Evolutionary conservation across 805 yeast species (phyloP), one percentile per base, ranked within the genome.

Genomic region (Wickerhamomyces mucosus): DNA sequence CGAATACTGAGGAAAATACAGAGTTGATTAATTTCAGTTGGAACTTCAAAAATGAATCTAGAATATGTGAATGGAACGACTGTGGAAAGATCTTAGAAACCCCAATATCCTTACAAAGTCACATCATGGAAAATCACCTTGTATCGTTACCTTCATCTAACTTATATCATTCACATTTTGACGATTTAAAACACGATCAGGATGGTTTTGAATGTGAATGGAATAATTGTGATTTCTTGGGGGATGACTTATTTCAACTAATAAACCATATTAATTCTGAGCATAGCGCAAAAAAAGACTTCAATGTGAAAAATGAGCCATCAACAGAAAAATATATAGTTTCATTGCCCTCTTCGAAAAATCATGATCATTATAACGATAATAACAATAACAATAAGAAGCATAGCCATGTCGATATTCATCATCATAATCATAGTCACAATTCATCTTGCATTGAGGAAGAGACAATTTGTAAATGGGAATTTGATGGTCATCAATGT

Each of bases 51-150:
- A 50, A 57, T 18, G 65, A 62, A 36, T 65, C 61, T 48, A 28
- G 73, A 45, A 26, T 55, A 26, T 82, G 94, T 53, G 69, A 73
- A 48, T 83, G 94, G 94, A 74, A 72, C 29, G 62, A 69, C 35
- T 83, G 94, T 50, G 51, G 53, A 9, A 59, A 62, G 27, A 46
- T 44, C 18, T 59, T 69, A 27, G 53, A 59, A 19, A 60, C 58
- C 20, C 40, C 63, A 7, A 38, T 56, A 4, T 61, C 61, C 16
- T 43, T 73, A 21, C 72, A 70, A 35, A 59, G 62, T 26, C 86
- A 79, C 48, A 43, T 78, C 15, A 56, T 65, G 23, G 64, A 63
- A 30, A 69, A 63, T 25, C 77, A 72, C 47, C 46, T 71, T 7
- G 43, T 57, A 12, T 46, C 53, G 3, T 16, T 23, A 14, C 26